Conservation (phyloP, 2,329 filamentous ascomycete species). For the Pseudogymnoascus sp. region DNA sequence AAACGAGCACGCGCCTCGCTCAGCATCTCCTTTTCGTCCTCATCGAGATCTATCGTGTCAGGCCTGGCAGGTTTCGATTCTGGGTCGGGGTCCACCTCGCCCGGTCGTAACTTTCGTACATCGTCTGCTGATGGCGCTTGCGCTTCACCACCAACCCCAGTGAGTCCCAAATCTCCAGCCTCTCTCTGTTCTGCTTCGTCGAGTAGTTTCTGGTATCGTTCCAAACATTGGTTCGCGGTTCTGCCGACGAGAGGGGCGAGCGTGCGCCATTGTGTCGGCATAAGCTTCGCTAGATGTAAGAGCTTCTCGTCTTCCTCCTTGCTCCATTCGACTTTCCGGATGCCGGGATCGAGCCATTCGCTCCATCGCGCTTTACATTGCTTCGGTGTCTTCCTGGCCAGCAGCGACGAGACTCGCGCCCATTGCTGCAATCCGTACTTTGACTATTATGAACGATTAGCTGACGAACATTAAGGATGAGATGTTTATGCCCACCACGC, state of each 20-base stretch:
- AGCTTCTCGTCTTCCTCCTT: slow-evolving; percentile 98
- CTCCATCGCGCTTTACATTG: slow-evolving; percentile 98
- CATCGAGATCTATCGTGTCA: slow-evolving; percentile 95
- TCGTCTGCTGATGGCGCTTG: slow-evolving; percentile 87
- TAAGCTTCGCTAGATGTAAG: slow-evolving; percentile 91
- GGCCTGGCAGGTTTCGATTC: slow-evolving; percentile 93
- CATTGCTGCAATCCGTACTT: slow-evolving; percentile 97
- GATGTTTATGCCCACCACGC: too few relatives aligned
- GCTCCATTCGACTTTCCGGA: slow-evolving; percentile 98
- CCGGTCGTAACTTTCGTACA: slow-evolving; percentile 78
- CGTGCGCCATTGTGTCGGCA: slow-evolving; percentile 98
- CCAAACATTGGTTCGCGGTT: slow-evolving; percentile 93
- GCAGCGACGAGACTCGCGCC: slow-evolving; percentile 94
- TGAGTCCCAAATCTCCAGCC: slow-evolving; percentile 69
- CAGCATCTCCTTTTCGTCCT: slow-evolving; percentile 99
- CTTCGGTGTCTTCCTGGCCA: slow-evolving; percentile 95
- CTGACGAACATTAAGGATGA: neutral
- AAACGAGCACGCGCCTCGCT: slow-evolving; percentile 93
- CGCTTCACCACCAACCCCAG: slow-evolving; percentile 79
- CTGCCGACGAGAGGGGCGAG: slow-evolving; percentile 95
- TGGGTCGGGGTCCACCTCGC: slow-evolving; percentile 93
- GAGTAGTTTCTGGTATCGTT: slow-evolving; percentile 91
- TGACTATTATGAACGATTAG: slow-evolving; percentile 27
- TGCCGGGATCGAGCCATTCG: slow-evolving; percentile 96
- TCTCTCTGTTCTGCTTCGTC: slow-evolving; percentile 93